Base-by-base conservation (phyloP, 2,329 filamentous ascomycete genomes). In the Arthrobotrys iridis region DNA sequence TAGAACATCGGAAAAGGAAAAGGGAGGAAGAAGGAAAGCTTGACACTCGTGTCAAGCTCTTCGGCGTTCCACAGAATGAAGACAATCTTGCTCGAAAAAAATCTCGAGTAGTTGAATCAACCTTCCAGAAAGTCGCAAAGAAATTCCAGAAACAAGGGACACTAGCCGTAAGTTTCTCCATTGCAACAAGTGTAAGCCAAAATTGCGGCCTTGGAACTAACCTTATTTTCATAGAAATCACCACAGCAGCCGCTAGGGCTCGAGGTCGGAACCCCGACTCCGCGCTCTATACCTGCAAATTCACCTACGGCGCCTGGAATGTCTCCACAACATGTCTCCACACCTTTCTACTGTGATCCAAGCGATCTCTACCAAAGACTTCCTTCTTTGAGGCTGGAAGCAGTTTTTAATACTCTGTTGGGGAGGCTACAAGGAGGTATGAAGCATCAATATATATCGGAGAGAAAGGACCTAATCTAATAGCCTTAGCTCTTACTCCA, bases 21-120 rank as follows among this genome's bases (percentile, higher is more conserved):
- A 26, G 60, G 37, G 18, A 43, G n/a, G 46, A 33, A 1, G 33
- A 43, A 18, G 60, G 60, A 18, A 65, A 55, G 20, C 13, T 30
- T n/a, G 33, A 43, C 1, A 65, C 60, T 18, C 45, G 60, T 13
- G 46, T 65, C n/a, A 65, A 65, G 46, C 46, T 65, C 22, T 33
- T 20, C 15, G 60, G 15, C 6, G 11, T 65, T 8, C 13, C 45
- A 13, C 22, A 55, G 4, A 13, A 11, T 10, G 60, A 65, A 2
- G 15, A 35, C 7, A 10, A 28, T 4, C 18, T 55, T 28, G 24
- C 20, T 22, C 20, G 35, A 15, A 65, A 65, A 33, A 55, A 65
- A 45, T n/a, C 45, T 8, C 30, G 46, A n/a, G 10, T 43, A 3
- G 28, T 26, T 30, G 46, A 30, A n/a, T 24, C 60, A 4, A 55